These are phyloP conservation scores for Sarocladium oryzae DNA, from an alignment of 2,329 filamentous ascomycete genomes.

Conservation along the genomic window DNA sequence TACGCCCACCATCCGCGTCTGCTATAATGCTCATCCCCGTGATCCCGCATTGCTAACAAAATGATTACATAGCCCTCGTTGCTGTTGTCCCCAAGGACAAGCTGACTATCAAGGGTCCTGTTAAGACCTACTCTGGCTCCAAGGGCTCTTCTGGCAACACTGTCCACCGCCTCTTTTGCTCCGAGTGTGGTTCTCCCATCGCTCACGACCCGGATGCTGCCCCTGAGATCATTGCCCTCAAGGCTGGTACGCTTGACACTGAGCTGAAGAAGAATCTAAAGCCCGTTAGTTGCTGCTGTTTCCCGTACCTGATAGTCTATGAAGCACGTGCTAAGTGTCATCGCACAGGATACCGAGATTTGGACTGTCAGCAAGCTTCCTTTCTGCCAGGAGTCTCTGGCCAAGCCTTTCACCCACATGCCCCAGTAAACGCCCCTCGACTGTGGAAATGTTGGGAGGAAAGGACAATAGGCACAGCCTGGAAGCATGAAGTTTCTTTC, in stretches of 20 bases:
- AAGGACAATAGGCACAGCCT: neutral
- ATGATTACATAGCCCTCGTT: constrained; percentile 62
- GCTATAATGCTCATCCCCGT: neutral
- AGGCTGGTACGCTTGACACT: constrained; percentile 56
- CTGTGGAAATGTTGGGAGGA: neutral
- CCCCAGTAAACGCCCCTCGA: constrained; percentile 37
- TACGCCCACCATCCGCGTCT: constrained; percentile 25
- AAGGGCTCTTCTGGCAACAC: constrained; percentile 53
- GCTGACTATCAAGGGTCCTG: constrained; percentile 54
- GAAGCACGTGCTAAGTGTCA: constrained; percentile 14
- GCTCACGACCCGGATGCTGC: constrained; percentile 65
- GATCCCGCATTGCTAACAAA: too few relatives aligned
- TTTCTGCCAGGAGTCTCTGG: constrained; percentile 61
- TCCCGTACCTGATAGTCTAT: too few relatives aligned
- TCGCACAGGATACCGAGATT: constrained; percentile 55
- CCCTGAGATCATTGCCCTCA: constrained; percentile 63
- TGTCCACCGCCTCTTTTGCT: constrained; percentile 64
- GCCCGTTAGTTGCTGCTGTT: constrained; percentile 46
- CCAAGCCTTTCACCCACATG: constrained; percentile 58
- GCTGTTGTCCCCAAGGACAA: constrained; percentile 60
- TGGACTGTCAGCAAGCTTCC: constrained; percentile 64
- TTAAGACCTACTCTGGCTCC: constrained; percentile 55
- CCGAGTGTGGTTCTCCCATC: constrained; percentile 62
- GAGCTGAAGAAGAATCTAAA: constrained; percentile 63
- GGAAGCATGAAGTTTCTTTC: neutral